Conservation (phyloP, 306 rosid species). For the Rosa multiflora region DNA sequence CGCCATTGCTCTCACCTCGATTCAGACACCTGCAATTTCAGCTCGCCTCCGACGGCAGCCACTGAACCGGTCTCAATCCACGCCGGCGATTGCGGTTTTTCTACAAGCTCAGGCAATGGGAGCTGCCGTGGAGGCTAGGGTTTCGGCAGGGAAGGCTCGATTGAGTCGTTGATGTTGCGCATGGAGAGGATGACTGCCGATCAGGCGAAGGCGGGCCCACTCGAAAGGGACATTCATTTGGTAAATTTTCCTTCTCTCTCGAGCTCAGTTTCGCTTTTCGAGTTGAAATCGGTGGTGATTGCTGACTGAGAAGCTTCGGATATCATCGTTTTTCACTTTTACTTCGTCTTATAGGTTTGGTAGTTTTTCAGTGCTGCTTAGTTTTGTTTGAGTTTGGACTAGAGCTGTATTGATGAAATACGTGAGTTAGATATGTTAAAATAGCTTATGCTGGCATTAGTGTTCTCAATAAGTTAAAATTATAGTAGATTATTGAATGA, state of each 20-base stretch:
- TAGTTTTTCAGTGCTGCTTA: background rate
- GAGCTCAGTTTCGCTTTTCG: too few species aligned
- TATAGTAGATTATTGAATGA: background rate
- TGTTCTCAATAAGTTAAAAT: background rate
- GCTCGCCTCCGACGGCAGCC: too few species aligned
- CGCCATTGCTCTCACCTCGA: slow-evolving; percentile 15
- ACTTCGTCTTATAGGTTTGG: background rate
- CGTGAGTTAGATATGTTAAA: background rate
- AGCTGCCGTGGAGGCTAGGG: slow-evolving; percentile 19
- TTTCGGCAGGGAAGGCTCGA: slow-evolving; percentile 14
- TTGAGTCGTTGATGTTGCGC: background rate
- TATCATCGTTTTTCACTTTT: background rate
- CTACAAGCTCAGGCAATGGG: background rate
- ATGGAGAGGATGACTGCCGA: slow-evolving; percentile 27
- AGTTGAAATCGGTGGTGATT: too few species aligned
- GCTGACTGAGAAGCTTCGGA: too few species aligned
- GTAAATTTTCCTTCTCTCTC: slow-evolving; percentile 10
- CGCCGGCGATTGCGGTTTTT: background rate
- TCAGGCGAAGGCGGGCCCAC: slow-evolving; percentile 28
- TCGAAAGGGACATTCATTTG: slow-evolving; percentile 33
- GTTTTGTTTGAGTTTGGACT: background rate
- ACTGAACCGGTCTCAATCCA: background rate
- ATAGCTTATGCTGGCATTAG: background rate
- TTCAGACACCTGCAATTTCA: background rate
- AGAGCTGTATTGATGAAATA: background rate